Percentiles rank a stretch among this genome's conserved stretches.
These are phyloP conservation scores for Boletus tylopilopsis DNA, from an alignment of 768 basidiomycete species.

Conservation along the genomic window DNA sequence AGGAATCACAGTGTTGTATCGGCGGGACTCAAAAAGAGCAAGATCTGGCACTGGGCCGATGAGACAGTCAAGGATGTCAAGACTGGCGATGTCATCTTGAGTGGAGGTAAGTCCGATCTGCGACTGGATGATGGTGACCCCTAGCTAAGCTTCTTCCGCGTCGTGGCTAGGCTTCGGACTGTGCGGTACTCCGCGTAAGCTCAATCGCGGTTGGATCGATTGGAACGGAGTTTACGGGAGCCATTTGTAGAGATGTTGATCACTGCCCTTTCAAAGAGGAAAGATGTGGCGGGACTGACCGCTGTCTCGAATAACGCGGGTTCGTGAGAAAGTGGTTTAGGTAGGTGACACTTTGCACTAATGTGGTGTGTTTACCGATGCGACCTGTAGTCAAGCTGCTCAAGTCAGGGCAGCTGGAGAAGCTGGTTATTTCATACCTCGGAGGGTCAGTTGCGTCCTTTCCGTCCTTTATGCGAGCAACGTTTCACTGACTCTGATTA, in stretches of 20 bases:
- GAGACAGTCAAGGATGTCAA: conserved; percentile 81
- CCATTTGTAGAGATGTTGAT: conserved; percentile 66
- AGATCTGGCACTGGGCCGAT: conserved; percentile 75
- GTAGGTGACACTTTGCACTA: conserved; percentile 30
- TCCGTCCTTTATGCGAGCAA: background rate
- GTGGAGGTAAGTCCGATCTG: conserved; percentile 68
- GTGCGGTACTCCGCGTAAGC: conserved; percentile 76
- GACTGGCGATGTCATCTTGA: conserved; percentile 70
- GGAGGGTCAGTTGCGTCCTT: conserved; percentile 51
- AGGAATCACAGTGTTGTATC: conserved; percentile 4
- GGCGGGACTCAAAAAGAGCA: conserved; percentile 31
- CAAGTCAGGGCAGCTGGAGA: conserved; percentile 68
- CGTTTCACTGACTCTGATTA: conserved; percentile 23
- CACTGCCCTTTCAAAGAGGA: conserved; percentile 64
- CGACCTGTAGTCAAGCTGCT: conserved; percentile 60
- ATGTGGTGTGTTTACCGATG: background rate
- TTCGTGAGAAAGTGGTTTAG: conserved; percentile 61
- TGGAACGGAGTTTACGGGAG: background rate
- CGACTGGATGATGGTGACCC: conserved; percentile 20
- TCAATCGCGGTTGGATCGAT: background rate
- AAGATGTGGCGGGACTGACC: conserved; percentile 65
- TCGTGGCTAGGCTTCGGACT: conserved; percentile 71
- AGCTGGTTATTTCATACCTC: conserved; percentile 83
- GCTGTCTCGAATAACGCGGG: conserved; percentile 88
- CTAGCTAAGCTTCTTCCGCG: background rate